Base-by-base conservation (phyloP, 2,329 filamentous ascomycete species). In the Alternaria sp. region DNA sequence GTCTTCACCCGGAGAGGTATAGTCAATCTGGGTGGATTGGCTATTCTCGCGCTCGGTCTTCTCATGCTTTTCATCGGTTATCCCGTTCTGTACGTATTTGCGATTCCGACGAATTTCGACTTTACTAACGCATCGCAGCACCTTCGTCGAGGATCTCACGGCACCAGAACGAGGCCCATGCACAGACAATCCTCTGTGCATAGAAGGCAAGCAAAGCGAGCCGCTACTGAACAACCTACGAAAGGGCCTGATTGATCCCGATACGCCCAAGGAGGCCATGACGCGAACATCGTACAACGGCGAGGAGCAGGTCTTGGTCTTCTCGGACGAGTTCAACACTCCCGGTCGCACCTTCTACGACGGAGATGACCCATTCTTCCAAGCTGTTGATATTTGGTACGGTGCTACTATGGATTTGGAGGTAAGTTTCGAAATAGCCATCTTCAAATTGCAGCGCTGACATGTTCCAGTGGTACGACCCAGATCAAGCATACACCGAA, bases 241-340 rank as follows among this genome's bases (percentile, higher is more conserved):
- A 57, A 82, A 68, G 3, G 83, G 86, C 4, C 81, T 91, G 12
- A 88, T 92, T 64, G 90, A 92, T 72, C 89, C 89, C 1, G 87
- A 90, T 70, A 92, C 90, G 3, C 90, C 90, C 2, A 69, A 83
- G 19, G 84, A 82, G 6, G 88, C 82, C 13, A 84, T 82, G 76
- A 85, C 83, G 6, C 88, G 88, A 69, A 90, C 76, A 52, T 81
- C 85, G 3, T 79, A 81, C 21, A 84, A 90, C 70, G 90, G 90
- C 11, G 87, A 86, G 60, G 86, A 85, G 17, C 85, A 89, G 79
- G 85, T 87, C 36, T 81, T 92, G 36, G 89, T 90, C 83, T 91
- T 90, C 72, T 91, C 89, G 4, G 90, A 92, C 73, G 90, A 92
- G 72, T 92, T 92, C 78, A 91, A 91, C 66, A 85, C 79, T 3